Conservation (phyloP, 345 rosid genomes). For the Eucalyptus melliodora region DNA sequence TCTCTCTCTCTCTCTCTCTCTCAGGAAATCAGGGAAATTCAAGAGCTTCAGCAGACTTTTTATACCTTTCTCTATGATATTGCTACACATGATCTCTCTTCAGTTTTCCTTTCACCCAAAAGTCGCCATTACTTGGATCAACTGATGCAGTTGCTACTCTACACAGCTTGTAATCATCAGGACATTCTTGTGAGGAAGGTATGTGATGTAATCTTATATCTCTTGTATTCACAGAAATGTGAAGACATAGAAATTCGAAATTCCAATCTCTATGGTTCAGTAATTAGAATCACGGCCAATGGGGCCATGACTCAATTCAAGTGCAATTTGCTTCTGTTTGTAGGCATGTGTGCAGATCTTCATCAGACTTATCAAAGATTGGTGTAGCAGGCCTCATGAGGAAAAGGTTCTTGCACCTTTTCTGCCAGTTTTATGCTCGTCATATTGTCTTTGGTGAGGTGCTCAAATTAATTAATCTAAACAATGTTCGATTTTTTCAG, state of each 20-base stretch:
- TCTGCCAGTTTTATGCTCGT: background rate
- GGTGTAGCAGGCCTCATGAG: constrained; percentile 47
- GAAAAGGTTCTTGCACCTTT: constrained; percentile 47
- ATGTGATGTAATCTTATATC: background rate
- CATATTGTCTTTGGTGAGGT: background rate
- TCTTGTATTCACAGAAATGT: background rate
- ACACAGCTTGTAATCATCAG: constrained; percentile 62
- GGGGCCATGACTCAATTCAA: background rate
- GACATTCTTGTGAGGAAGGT: constrained; percentile 81
- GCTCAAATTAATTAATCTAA: background rate
- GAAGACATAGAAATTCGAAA: background rate
- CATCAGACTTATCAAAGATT: constrained; percentile 77
- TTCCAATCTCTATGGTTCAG: background rate
- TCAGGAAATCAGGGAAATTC: constrained; percentile 80
- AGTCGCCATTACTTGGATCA: constrained; percentile 39
- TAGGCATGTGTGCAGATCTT: constrained; percentile 95
- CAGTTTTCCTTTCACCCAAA: constrained; percentile 64
- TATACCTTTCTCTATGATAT: constrained; percentile 89
- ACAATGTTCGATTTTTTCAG: constrained; percentile 11
- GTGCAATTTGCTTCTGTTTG: background rate
- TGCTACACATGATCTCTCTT: constrained; percentile 70
- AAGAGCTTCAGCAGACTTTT: constrained; percentile 78
- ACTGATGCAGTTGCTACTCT: constrained; percentile 60
- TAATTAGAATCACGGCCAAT: background rate
- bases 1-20: background rate